Evolutionary conservation across 1,284 basidiomycete species (phyloP), one percentile per base, ranked within the genome.

Genomic region (Ganoderma lingzhi): DNA sequence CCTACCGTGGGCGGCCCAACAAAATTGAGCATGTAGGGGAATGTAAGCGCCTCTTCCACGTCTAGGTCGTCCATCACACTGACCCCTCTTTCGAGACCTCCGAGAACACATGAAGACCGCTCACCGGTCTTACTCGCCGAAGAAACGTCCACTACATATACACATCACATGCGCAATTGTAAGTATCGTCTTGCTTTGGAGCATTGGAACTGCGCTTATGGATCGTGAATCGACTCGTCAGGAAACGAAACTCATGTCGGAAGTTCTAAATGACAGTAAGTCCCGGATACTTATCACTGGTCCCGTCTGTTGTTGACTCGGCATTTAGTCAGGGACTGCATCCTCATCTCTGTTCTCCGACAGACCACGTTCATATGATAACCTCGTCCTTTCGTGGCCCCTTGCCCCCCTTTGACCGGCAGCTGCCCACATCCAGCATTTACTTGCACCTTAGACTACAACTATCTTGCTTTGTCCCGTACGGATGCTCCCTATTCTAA

Each of bases 91-190:
- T 48, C 14, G 67, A 89, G 87, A 87, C 76, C 79, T 89, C 48
- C 80, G 84, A 51, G 83, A 85, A 48, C 84, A 86, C 42, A 87
- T 89, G 73, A 78, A 81, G n/a, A 78, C 80, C 1, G 81, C 88
- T 28, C 86, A 88, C 76, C 83, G 84, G 61, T 81, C 85, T 60
- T 79, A 83, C 70, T 84, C 87, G 15, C 84, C 84, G 0, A 81
- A 80, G 65, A 81, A 80, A 65, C 81, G 86, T 61, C 83, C 82
- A 69, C 78, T 90, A n/a, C 84, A 87, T 76, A 79, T 85, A 28
- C 86, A 89, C 75, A 73, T 86, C 37, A 88, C 86, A 3, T 88
- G 86, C 70, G 88, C 88, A 9, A 85, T 86, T 60, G 86, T 78
- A 55, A 58, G 77, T 70, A 23, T 42, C 17, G 48, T 12, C 45